A percentile compares a stretch with the other conserved stretches of the same genome.
These are phyloP conservation scores for Trichophyton simii DNA, from an alignment of 2,329 filamentous ascomycete genomes.

Conservation along the genomic window DNA sequence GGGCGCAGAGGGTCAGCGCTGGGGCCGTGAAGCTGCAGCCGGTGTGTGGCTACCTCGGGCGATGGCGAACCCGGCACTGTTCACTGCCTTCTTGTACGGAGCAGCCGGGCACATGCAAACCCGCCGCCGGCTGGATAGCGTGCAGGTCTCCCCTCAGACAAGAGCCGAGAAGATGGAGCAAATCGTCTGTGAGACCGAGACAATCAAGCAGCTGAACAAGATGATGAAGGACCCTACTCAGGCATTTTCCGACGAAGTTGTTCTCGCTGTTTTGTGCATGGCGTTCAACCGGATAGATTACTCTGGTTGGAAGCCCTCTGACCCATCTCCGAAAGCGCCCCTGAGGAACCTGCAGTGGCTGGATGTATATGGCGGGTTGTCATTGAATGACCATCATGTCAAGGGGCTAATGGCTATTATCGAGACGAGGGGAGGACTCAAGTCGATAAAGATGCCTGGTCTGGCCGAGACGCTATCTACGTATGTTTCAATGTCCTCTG, in stretches of 20 bases:
- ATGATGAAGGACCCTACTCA: slow-evolving; percentile 16
- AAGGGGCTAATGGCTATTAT: slow-evolving; percentile 20
- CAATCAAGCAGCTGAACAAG: slow-evolving; percentile 19
- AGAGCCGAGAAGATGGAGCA: slow-evolving; percentile 14
- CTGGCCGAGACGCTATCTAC: slow-evolving; percentile 28
- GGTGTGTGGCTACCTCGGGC: slow-evolving; percentile 13
- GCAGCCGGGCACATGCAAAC: slow-evolving; percentile 15
- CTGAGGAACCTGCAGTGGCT: slow-evolving; percentile 19
- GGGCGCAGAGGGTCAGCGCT: slow-evolving; percentile 10
- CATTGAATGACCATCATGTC: slow-evolving; percentile 18
- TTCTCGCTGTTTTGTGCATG: slow-evolving; percentile 19
- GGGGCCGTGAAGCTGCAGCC: slow-evolving; percentile 11
- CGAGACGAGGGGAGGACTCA: slow-evolving; percentile 26
- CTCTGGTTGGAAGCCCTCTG: slow-evolving; percentile 10
- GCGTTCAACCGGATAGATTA: slow-evolving; percentile 19
- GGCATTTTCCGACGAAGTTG: slow-evolving; percentile 18
- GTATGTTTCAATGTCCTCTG: slow-evolving; percentile 17
- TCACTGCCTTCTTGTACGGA: slow-evolving; percentile 14
- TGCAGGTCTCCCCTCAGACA: slow-evolving; percentile 11
- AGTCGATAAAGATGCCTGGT: slow-evolving; percentile 25
- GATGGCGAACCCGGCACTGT: slow-evolving; percentile 12
- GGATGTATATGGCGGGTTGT: slow-evolving; percentile 18
- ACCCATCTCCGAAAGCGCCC: slow-evolving; percentile 18
- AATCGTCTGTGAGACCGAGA: slow-evolving; percentile 15
- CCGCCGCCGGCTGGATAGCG: slow-evolving; percentile 11